phyloP scores from a whole-genome alignment of 768 basidiomycete species.

The Myochromella boudieri region DNA sequence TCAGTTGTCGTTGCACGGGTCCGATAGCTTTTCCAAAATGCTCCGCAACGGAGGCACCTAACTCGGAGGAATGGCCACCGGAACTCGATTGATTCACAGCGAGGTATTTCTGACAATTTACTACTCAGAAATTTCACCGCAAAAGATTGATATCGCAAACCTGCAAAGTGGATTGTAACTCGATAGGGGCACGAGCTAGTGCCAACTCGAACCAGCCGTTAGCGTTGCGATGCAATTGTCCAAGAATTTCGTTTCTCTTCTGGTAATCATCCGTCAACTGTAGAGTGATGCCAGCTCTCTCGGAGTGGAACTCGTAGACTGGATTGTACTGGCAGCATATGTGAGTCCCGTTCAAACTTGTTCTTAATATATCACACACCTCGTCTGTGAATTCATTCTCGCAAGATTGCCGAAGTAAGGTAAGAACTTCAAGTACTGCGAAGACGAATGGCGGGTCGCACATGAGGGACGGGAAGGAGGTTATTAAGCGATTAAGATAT shows the following conservation, averaged over 20 bases:
- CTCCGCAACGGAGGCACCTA: conserved; percentile 89
- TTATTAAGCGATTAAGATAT: conserved; percentile 83
- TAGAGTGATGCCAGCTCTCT: conserved; percentile 70
- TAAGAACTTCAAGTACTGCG: conserved; percentile 88
- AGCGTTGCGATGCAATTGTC: conserved; percentile 70
- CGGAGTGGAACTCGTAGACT: conserved; percentile 78
- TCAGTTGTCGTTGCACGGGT: conserved; percentile 69
- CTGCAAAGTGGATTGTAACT: conserved; percentile 90
- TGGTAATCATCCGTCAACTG: conserved; percentile 85
- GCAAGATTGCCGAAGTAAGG: conserved; percentile 81
- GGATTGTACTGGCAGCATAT: conserved; percentile 75
- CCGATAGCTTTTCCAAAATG: conserved; percentile 83
- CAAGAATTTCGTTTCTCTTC: conserved; percentile 81
- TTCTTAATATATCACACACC: conserved; percentile 40
- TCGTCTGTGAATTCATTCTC: conserved; percentile 93
- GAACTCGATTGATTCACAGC: conserved; percentile 68
- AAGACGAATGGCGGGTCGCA: conserved; percentile 88
- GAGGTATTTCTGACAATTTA: conserved; percentile 78
- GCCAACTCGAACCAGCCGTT: conserved; percentile 86
- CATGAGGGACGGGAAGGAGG: conserved; percentile 92
- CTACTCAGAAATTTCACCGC: conserved; percentile 1
- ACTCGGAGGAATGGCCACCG: conserved; percentile 76
- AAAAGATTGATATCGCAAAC: conserved; percentile 37
- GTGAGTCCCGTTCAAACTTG: not conserved
- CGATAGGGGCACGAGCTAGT: conserved; percentile 85